Conservation (phyloP, 75 land plant species). For the Picea glauca region DNA sequence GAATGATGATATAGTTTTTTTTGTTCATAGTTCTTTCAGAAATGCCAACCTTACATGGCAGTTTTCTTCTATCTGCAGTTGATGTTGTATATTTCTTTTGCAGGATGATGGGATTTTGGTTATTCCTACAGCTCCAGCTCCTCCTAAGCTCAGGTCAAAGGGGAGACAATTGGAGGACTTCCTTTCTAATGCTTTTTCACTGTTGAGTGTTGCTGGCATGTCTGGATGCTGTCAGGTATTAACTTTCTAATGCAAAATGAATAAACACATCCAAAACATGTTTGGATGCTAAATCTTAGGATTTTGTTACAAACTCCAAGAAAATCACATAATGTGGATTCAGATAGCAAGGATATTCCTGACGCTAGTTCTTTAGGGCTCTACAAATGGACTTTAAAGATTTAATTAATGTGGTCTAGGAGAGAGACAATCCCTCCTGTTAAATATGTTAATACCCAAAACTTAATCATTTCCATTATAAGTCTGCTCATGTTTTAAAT, state of each 20-base stretch:
- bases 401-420: too few relatives aligned
- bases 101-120: conserved; percentile 85
- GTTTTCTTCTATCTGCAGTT: neutral
- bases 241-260: neutral
- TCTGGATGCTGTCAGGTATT: conserved; percentile 94
- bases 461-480: neutral
- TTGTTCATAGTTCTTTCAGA: neutral
- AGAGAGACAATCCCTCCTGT: too few relatives aligned
- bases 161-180: conserved; percentile 49
- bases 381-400: too few relatives aligned
- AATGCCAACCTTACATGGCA: neutral
- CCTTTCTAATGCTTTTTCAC: conserved; percentile 27
- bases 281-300: neutral
- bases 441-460: neutral
- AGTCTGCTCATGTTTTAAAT: neutral
- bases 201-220: conserved; percentile 73
- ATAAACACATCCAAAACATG: neutral
- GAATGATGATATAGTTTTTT: neutral
- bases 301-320: neutral
- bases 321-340: neutral
- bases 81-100: conserved; percentile 9
- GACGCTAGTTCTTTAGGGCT: too few relatives aligned
- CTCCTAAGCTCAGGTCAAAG: conserved; percentile 71
- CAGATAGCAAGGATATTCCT: neutral
- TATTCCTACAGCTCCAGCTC: conserved; percentile 65